phyloP scores from a whole-genome alignment of 2,329 filamentous ascomycete species.

The Daldinia sp. region DNA sequence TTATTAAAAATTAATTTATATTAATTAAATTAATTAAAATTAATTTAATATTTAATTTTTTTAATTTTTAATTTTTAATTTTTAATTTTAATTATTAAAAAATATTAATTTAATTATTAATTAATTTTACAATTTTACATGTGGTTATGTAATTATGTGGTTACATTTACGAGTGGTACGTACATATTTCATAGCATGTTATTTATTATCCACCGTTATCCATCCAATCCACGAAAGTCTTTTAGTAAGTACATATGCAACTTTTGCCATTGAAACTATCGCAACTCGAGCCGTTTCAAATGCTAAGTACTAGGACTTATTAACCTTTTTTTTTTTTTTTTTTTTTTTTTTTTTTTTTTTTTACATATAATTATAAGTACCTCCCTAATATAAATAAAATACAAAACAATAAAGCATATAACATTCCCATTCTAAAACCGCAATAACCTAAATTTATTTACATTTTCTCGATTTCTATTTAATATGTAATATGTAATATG shows the following conservation, averaged over 20 bases:
- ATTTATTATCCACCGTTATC: not conserved
- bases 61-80: too few species aligned
- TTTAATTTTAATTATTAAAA: too few species aligned
- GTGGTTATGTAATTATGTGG: not conserved
- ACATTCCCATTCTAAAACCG: too few species aligned
- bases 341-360: too few species aligned
- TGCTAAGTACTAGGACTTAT: not conserved
- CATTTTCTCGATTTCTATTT: not conserved
- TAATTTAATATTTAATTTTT: too few species aligned
- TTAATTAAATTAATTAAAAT: too few species aligned
- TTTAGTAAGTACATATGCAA: not conserved
- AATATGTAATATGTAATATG: not conserved
- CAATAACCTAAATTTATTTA: not conserved
- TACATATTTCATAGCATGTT: too few species aligned
- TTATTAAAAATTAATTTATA: too few species aligned
- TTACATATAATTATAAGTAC: not conserved
- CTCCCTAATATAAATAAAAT: not conserved
- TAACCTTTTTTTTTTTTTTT: too few species aligned
- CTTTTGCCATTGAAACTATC: conserved; percentile 2
- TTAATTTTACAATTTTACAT: too few species aligned
- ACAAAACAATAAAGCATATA: too few species aligned
- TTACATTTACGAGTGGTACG: not conserved
- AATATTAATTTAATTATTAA: too few species aligned
- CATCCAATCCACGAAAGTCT: not conserved
- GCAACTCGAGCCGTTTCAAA: not conserved